These are phyloP conservation scores for Uronychia binucleata DNA, from an alignment of 73 alveolate species.

Conservation along the genomic window DNA sequence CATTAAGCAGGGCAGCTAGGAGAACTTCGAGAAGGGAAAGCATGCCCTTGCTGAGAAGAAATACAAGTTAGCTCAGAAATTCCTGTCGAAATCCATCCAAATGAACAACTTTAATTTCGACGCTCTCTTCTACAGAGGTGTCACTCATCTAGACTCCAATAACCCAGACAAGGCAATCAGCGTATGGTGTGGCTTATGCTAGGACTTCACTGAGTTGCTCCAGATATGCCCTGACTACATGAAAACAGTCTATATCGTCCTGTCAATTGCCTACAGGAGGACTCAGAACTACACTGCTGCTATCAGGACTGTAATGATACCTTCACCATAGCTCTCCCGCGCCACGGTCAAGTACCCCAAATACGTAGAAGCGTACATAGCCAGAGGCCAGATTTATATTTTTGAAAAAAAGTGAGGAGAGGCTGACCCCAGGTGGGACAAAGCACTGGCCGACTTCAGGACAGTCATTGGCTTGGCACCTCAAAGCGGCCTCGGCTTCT, in stretches of 20 bases:
- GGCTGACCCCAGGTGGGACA: conserved; percentile 48
- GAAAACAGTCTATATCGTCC: conserved; percentile 52
- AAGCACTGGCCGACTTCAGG: conserved; percentile 68
- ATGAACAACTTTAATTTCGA: conserved; percentile 36
- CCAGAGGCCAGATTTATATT: conserved; percentile 67
- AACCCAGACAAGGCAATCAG: conserved; percentile 52
- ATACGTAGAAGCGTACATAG: conserved; percentile 67
- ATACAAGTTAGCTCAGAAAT: conserved; percentile 58
- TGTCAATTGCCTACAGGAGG: conserved; percentile 66
- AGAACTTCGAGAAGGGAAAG: conserved; percentile 47
- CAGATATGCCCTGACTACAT: conserved; percentile 38
- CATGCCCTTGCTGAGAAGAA: conserved; percentile 44
- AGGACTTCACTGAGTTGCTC: conserved; percentile 28
- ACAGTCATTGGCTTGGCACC: conserved; percentile 25
- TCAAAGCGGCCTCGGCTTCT: conserved; percentile 61
- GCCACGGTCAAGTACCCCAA: conserved; percentile 65
- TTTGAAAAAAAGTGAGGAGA: conserved; percentile 38
- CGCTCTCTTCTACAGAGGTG: conserved; percentile 54
- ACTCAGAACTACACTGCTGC: conserved; percentile 50
- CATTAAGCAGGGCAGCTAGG: background rate
- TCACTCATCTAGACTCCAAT: conserved; percentile 30
- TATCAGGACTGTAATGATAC: conserved; percentile 8
- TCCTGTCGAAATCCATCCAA: conserved; percentile 28
- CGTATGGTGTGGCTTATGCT: background rate
- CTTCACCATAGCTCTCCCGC: conserved; percentile 16